Percentiles rank a stretch among this genome's conserved stretches.
Conservation (phyloP, 1,284 basidiomycete species). For the Ceratobasidium sp. region DNA sequence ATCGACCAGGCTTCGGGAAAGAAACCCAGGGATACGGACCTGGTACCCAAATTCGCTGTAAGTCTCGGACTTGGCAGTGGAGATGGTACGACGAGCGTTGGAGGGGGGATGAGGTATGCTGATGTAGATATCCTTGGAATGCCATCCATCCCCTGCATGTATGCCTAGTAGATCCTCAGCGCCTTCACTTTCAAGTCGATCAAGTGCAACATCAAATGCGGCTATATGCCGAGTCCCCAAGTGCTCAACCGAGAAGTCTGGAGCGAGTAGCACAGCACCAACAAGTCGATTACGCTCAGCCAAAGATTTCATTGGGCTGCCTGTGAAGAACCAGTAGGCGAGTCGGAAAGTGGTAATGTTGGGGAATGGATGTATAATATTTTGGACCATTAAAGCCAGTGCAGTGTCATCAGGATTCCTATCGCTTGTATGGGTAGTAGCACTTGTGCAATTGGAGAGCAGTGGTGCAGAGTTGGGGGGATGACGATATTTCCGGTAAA, state of each 20-base stretch:
- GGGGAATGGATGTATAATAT: conserved; percentile 3
- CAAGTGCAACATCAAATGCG: background rate
- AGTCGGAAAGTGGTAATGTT: conserved; percentile 4
- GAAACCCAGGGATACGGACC: background rate
- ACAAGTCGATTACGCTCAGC: background rate
- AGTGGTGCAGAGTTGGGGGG: background rate
- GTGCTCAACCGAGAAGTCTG: background rate
- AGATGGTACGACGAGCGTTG: background rate
- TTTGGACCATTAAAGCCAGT: background rate
- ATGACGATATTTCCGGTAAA: conserved; percentile 1
- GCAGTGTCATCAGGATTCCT: background rate
- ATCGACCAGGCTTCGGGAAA: background rate
- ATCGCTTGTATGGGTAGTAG: background rate
- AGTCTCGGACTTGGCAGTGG: background rate
- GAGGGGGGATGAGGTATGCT: conserved; percentile 7
- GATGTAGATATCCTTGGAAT: background rate
- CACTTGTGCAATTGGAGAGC: background rate
- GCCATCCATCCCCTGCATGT: background rate
- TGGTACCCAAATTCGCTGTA: conserved; percentile 4
- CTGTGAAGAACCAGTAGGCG: conserved; percentile 18
- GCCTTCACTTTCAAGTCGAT: background rate
- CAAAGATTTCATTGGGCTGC: background rate
- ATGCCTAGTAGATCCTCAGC: background rate
- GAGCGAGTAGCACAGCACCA: background rate
- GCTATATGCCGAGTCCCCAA: background rate